phyloP scores from a whole-genome alignment of 371 early-diverging fungal genomes.

The Parasitella parasitica region DNA sequence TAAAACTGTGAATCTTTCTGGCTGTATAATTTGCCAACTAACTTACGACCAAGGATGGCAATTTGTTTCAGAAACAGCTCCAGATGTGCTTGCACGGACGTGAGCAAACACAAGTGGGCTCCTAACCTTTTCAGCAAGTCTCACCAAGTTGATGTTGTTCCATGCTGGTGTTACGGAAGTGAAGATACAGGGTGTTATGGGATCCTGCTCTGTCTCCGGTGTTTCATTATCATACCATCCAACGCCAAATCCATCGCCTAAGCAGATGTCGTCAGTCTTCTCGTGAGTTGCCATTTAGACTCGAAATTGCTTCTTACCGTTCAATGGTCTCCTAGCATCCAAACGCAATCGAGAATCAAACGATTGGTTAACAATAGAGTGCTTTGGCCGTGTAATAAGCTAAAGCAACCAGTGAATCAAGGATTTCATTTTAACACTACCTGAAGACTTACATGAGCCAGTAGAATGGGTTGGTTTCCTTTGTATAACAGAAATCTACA shows the following conservation, averaged over 20 bases:
- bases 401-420: background rate
- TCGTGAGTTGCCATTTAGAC: too few relatives aligned
- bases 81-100: slow-evolving; percentile 81
- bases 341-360: slow-evolving; percentile 72
- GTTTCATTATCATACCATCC: slow-evolving; percentile 72
- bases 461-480: slow-evolving; percentile 71
- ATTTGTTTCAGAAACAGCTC: slow-evolving; percentile 80
- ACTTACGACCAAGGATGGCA: slow-evolving; percentile 77
- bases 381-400: slow-evolving; percentile 74
- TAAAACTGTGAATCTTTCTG: background rate
- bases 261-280: background rate
- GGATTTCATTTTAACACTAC: too few relatives aligned
- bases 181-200: slow-evolving; percentile 76
- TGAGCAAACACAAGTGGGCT: slow-evolving; percentile 83
- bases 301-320: too few relatives aligned
- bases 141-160: slow-evolving; percentile 79
- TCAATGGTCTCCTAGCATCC: slow-evolving; percentile 65
- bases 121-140: slow-evolving; percentile 80
- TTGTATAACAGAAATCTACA: slow-evolving; percentile 77
- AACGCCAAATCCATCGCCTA: slow-evolving; percentile 87
- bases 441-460: slow-evolving; percentile 58
- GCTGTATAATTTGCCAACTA: background rate
- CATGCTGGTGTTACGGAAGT: slow-evolving; percentile 87
- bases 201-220: slow-evolving; percentile 27
- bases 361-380: slow-evolving; percentile 84